A percentile compares a stretch with the other conserved stretches of the same genome.
These are phyloP conservation scores for Eimeria acervulina DNA, from an alignment of 169 alveolate genomes.

Conservation along the genomic window DNA sequence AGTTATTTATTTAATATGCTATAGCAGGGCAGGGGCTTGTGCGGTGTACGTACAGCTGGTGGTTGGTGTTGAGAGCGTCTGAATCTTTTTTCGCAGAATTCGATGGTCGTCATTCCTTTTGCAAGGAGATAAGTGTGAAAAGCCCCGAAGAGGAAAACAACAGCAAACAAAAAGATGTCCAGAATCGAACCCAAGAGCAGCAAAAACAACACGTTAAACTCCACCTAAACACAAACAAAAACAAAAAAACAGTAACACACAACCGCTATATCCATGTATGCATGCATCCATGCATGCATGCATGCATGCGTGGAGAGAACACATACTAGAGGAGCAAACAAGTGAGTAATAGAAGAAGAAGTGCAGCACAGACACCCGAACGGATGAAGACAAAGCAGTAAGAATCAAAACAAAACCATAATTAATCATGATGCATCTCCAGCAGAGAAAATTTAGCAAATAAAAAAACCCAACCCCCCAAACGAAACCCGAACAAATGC, in stretches of 20 bases:
- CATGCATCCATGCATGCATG: neutral
- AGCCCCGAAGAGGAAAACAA: slow-evolving; percentile 87
- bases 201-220: slow-evolving; percentile 88
- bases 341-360: no score
- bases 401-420: no score
- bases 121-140: slow-evolving; percentile 89
- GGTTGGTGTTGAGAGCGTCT: neutral
- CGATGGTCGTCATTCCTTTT: slow-evolving; percentile 92
- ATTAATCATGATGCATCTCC: no score
- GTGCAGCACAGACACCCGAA: no score
- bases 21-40: neutral
- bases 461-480: neutral
- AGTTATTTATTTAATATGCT: no score
- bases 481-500: neutral
- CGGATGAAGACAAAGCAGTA: no score
- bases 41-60: slow-evolving; percentile 24
- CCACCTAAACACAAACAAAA: slow-evolving; percentile 83
- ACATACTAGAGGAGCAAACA: no score
- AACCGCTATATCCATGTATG: neutral
- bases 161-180: slow-evolving; percentile 87
- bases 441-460: neutral
- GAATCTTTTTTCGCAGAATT: slow-evolving; percentile 91
- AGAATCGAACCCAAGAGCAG: slow-evolving; percentile 90
- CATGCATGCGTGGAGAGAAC: neutral
- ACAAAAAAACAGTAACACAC: neutral